These are phyloP conservation scores for Rhizoclosmatium sp. DNA, from an alignment of 192 early-diverging fungal genomes.

Conservation along the genomic window DNA sequence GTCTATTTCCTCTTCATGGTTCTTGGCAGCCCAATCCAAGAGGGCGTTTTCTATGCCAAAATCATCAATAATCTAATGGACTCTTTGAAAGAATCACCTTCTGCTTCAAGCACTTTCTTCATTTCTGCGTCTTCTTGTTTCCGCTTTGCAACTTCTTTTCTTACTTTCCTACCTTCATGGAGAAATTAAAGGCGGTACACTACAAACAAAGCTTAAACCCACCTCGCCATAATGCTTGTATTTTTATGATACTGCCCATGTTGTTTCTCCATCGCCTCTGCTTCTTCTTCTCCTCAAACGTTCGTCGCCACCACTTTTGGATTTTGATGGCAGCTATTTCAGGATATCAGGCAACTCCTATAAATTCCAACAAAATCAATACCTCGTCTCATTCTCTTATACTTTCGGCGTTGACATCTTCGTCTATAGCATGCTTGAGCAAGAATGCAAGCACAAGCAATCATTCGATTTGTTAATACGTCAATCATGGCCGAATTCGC, in stretches of 20 bases:
- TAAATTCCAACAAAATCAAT: neutral
- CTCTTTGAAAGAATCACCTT: neutral
- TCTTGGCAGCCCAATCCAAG: conserved; percentile 27
- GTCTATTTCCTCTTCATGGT: conserved; percentile 21
- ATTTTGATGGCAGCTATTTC: conserved; percentile 21
- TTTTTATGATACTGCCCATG: conserved; percentile 10
- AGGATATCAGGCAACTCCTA: neutral
- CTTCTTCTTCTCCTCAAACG: neutral
- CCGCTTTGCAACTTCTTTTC: conserved; percentile 4
- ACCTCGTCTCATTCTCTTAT: neutral
- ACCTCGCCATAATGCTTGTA: conserved; percentile 34
- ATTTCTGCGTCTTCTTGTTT: conserved; percentile 11
- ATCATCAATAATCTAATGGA: neutral
- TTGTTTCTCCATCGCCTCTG: neutral
- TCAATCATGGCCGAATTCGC: conserved; percentile 33
- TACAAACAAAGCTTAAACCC: neutral
- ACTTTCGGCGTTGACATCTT: neutral
- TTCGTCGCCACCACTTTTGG: conserved; percentile 24
- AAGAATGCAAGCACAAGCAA: neutral
- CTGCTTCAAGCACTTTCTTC: conserved; percentile 2
- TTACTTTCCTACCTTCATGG: conserved; percentile 7
- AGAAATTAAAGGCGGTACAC: neutral
- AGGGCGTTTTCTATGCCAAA: conserved; percentile 12
- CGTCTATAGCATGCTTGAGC: conserved; percentile 13
- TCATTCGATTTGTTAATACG: neutral